A percentile compares a stretch with the other conserved stretches of the same genome.
Conservation (phyloP, 2,329 filamentous ascomycete species). For the Colletotrichum limetticola region DNA sequence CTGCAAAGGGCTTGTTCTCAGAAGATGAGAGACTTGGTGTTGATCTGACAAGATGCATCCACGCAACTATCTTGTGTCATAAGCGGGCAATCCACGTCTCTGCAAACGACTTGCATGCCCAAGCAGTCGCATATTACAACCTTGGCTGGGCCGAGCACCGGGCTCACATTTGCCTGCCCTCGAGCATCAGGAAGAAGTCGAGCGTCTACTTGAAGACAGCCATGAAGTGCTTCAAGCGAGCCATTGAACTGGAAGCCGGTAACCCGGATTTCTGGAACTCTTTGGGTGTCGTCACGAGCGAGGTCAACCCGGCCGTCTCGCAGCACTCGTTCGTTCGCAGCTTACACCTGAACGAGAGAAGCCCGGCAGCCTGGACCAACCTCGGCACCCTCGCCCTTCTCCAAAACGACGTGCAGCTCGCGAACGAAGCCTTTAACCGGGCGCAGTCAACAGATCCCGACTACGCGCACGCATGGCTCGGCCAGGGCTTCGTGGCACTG, state of each 20-base stretch:
- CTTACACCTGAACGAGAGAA: constrained; percentile 91
- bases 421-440: constrained; percentile 88
- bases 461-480: constrained; percentile 92
- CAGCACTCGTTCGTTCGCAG: constrained; percentile 95
- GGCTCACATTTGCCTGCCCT: constrained; percentile 75
- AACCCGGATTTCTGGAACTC: constrained; percentile 99
- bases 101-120: constrained; percentile 81
- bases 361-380: constrained; percentile 88
- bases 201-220: constrained; percentile 81
- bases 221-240: constrained; percentile 91
- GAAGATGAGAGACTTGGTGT: constrained; percentile 59
- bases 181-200: constrained; percentile 63
- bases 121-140: constrained; percentile 97
- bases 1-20: constrained; percentile 55
- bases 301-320: constrained; percentile 85
- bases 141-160: constrained; percentile 93
- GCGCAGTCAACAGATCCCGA: constrained; percentile 96
- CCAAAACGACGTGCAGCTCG: constrained; percentile 85
- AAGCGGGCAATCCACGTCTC: constrained; percentile 85
- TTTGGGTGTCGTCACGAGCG: constrained; percentile 88
- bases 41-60: constrained; percentile 69
- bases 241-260: constrained; percentile 93
- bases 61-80: constrained; percentile 83
- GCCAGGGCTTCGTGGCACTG: constrained; percentile 87
- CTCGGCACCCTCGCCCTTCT: constrained; percentile 87